Conservation (phyloP, 73 alveolate genomes). For the Chromera velia region DNA sequence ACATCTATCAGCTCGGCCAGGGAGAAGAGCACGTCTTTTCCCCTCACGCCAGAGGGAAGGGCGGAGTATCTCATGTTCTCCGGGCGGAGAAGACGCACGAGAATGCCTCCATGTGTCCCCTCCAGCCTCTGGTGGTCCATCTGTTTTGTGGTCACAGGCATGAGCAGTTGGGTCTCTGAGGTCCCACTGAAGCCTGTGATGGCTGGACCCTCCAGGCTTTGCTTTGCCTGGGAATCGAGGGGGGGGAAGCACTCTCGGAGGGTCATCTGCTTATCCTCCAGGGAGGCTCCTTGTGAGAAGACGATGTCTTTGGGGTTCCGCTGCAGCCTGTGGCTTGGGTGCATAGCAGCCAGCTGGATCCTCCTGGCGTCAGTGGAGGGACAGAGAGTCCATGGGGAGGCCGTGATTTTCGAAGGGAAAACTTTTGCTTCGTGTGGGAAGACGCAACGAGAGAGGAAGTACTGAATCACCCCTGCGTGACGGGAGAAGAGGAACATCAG, state of each 20-base stretch:
- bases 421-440: conserved; percentile 11
- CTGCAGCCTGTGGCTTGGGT: not conserved
- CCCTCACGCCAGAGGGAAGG: too few species aligned
- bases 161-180: not conserved
- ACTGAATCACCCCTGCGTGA: conserved; percentile 4
- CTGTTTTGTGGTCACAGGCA: conserved; percentile 6
- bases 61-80: too few species aligned
- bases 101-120: conserved; percentile 1
- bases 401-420: not conserved
- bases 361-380: not conserved
- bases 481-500: too few species aligned
- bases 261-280: too few species aligned
- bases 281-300: too few species aligned
- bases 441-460: not conserved
- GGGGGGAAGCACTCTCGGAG: too few species aligned
- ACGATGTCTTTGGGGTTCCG: too few species aligned
- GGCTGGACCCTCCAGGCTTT: not conserved
- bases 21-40: too few species aligned
- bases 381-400: conserved; percentile 9
- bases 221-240: too few species aligned
- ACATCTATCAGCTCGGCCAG: too few species aligned
- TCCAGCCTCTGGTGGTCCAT: not conserved
- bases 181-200: conserved; percentile 22
- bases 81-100: conserved; percentile 2
- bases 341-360: not conserved